Evolutionary conservation across 345 rosid species (phyloP), one percentile per base, ranked within the genome.

Genomic region (Toxicodendron radicans): DNA sequence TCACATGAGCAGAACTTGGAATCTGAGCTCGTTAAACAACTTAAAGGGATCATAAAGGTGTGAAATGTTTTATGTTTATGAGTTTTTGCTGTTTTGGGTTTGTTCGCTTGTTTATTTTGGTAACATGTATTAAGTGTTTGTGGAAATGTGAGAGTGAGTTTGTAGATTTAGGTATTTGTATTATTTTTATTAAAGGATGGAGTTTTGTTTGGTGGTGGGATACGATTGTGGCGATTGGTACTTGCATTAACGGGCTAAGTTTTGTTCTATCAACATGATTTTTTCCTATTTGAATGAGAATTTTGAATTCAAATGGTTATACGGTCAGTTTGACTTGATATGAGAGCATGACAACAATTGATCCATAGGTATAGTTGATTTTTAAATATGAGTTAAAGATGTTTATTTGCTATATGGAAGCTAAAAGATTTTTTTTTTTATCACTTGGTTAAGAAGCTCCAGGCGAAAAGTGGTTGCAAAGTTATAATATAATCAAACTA

Each of bases 41-140:
- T 95, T 80, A 91, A 90, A 79, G 91, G 94, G 56, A 82, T 91
- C 75, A 95, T 90, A 78, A 95, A 91, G 97, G 97, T 95, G 67
- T 51, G 45, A n/a, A 23, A 3, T 1, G 12, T 33, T 0, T 2
- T 73, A 13, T 46, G 5, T 17, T 38, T 27, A 2, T 60, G 14
- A 20, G 38, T 16, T 59, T 41, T 51, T 24, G 48, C 17, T 33
- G 66, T 14, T 56, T 69, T 11, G 30, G 2, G 46, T 73, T 46
- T 60, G 46, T 11, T 12, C 46, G 3, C 4, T 49, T n/a, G 18
- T 32, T 8, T 11, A 0, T 23, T 32, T 59, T 45, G 41, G 3
- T 72, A 7, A 61, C 49, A 69, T 46, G 56, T 33, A 32, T 68
- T 46, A 21, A 4, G 10, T 76, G 74, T 57, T 66, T 65, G 74